phyloP scores from a whole-genome alignment of 2,329 filamentous ascomycete species.

The Cladosporium sp. region DNA sequence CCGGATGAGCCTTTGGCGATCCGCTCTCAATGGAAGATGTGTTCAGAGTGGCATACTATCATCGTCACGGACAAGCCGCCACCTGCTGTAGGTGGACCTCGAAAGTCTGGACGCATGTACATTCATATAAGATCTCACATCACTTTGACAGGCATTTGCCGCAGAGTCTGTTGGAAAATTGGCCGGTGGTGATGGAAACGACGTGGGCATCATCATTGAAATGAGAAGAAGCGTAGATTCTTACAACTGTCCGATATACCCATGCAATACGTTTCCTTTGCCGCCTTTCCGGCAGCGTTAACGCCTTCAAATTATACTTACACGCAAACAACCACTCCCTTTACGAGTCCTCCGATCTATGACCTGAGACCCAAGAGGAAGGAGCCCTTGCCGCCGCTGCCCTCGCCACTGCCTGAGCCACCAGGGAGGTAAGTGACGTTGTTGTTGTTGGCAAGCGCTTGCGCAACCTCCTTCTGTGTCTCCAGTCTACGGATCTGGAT shows the following conservation, averaged over 20 bases:
- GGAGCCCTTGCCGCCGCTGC: constrained; percentile 57
- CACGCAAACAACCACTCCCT: not conserved
- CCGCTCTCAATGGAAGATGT: not conserved
- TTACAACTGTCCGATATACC: constrained; percentile 15
- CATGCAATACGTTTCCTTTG: constrained; percentile 20
- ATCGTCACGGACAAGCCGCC: not conserved
- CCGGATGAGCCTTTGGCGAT: too few species aligned
- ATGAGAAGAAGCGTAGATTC: constrained; percentile 22
- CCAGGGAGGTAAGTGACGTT: constrained; percentile 94
- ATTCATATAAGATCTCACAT: not conserved
- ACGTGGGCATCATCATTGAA: not conserved
- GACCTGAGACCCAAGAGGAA: constrained; percentile 68
- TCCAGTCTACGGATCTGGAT: constrained; percentile 97
- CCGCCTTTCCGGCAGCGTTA: constrained; percentile 9
- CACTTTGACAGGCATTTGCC: not conserved
- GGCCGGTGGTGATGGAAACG: not conserved
- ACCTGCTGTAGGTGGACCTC: not conserved
- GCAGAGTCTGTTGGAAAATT: not conserved
- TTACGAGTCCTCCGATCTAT: constrained; percentile 34
- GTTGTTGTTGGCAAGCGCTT: constrained; percentile 84
- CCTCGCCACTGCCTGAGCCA: constrained; percentile 51
- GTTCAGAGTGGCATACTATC: not conserved
- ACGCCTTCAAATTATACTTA: constrained; percentile 21
- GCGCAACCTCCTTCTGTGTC: constrained; percentile 92
- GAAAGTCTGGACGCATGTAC: not conserved